Percentiles rank a stretch among this genome's conserved stretches.
Conservation (phyloP, 1,139 yeast genomes). For the Debaryomyces coudertii region DNA sequence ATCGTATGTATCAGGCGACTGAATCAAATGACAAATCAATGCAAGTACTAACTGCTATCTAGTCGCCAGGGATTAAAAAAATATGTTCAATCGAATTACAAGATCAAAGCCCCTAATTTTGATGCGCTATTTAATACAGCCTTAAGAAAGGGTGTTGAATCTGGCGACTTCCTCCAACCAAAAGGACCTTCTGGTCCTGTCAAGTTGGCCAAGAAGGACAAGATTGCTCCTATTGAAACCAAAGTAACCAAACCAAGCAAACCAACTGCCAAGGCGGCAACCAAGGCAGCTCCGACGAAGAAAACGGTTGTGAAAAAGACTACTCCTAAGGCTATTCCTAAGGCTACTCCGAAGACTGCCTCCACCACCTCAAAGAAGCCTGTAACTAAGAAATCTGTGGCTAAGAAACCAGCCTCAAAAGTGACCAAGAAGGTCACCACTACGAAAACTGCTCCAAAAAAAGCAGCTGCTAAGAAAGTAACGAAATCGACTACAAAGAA, state of each 20-base stretch:
- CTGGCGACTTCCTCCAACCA: slow-evolving; percentile 81
- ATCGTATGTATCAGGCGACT: slow-evolving; percentile 47
- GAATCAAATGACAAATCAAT: background rate
- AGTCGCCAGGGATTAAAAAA: slow-evolving; percentile 79
- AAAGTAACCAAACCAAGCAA: slow-evolving; percentile 24
- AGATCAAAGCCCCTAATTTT: slow-evolving; percentile 63
- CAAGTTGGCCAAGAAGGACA: slow-evolving; percentile 56
- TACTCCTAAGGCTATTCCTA: slow-evolving; percentile 10
- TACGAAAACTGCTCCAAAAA: slow-evolving; percentile 15
- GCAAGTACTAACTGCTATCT: slow-evolving; percentile 21
- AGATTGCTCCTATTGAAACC: slow-evolving; percentile 25
- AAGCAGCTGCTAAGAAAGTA: slow-evolving; percentile 15
- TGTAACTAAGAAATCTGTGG: slow-evolving; percentile 19
- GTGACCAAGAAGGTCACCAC: slow-evolving; percentile 20
- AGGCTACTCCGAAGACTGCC: slow-evolving; percentile 18
- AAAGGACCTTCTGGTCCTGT: slow-evolving; percentile 85
- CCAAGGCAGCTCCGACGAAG: slow-evolving; percentile 20
- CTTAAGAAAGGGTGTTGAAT: slow-evolving; percentile 76
- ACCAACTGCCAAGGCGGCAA: slow-evolving; percentile 14
- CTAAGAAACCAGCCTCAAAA: slow-evolving; percentile 12
- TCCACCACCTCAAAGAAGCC: slow-evolving; percentile 23
- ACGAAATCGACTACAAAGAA: slow-evolving; percentile 19
- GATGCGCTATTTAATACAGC: slow-evolving; percentile 80
- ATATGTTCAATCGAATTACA: slow-evolving; percentile 65
- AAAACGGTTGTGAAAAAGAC: slow-evolving; percentile 10